Conservation (phyloP, 1,284 basidiomycete species). For the Apiotrichum brassicae region DNA sequence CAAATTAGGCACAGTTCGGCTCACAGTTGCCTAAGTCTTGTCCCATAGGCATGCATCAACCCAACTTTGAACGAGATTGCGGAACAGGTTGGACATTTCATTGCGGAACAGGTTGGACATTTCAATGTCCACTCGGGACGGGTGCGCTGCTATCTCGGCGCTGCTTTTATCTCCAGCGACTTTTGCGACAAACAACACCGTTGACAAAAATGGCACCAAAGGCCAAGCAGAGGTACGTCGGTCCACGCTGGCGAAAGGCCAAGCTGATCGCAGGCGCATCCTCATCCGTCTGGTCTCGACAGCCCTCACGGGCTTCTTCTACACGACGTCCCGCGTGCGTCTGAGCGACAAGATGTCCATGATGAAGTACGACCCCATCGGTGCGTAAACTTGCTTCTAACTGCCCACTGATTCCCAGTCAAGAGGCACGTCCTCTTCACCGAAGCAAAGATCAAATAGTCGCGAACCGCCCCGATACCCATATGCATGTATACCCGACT, state of each 20-base stretch:
- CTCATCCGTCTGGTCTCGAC: constrained; percentile 81
- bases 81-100: too few relatives aligned
- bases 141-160: too few relatives aligned
- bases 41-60: too few relatives aligned
- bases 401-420: constrained; percentile 52
- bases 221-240: constrained; percentile 54
- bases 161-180: too few relatives aligned
- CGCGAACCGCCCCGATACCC: constrained; percentile 2
- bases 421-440: constrained; percentile 68
- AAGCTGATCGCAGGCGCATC: constrained; percentile 57
- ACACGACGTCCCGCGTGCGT: constrained; percentile 68
- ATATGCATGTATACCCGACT: constrained; percentile 19
- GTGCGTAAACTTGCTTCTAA: constrained; percentile 53
- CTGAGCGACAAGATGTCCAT: constrained; percentile 66
- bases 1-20: too few relatives aligned
- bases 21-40: too few relatives aligned
- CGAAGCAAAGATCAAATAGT: constrained; percentile 56
- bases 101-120: too few relatives aligned
- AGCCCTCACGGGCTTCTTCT: constrained; percentile 83
- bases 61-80: too few relatives aligned
- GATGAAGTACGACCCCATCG: constrained; percentile 81
- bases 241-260: background rate
- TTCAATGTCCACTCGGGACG: too few relatives aligned
- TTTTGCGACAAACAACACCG: background rate
- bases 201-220: constrained; percentile 49